A percentile compares a stretch with the other conserved stretches of the same genome.
Conservation (phyloP, 345 rosid genomes). For the Linum usitatissimum region DNA sequence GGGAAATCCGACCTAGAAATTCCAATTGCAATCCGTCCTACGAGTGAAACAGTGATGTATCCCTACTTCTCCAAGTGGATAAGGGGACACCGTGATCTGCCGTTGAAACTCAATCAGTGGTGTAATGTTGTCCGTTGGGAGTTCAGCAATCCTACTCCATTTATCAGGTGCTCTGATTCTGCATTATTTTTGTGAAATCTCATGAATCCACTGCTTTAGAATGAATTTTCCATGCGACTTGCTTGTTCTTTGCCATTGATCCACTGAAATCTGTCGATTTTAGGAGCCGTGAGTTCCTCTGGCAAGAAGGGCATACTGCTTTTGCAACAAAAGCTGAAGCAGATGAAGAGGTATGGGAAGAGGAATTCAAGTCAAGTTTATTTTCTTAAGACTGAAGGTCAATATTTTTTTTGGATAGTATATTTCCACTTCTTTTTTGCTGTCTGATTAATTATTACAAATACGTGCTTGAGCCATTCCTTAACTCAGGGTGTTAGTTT, state of each 20-base stretch:
- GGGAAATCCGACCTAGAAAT: conserved; percentile 86
- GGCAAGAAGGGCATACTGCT: conserved; percentile 99
- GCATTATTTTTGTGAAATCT: neutral
- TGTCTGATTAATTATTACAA: neutral
- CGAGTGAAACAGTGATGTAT: conserved; percentile 98
- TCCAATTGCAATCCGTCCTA: conserved; percentile 93
- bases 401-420: no score
- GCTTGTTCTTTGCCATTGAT: neutral
- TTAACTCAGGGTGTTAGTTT: neutral
- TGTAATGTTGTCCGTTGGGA: conserved; percentile 99
- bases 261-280: neutral
- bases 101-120: conserved; percentile 94
- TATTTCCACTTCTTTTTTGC: no score
- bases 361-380: neutral
- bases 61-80: conserved; percentile 98
- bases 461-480: no score
- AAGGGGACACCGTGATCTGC: conserved; percentile 94
- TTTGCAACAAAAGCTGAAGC: conserved; percentile 82
- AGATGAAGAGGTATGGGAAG: conserved; percentile 59
- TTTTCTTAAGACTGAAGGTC: neutral
- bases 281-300: conserved; percentile 97
- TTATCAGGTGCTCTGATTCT: conserved; percentile 58
- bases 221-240: neutral
- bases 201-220: neutral
- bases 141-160: conserved; percentile 98